Percentiles rank a stretch among this genome's conserved stretches.
Conservation (phyloP, 176 grass and related monocot genomes). For the Eragrostis curvula region DNA sequence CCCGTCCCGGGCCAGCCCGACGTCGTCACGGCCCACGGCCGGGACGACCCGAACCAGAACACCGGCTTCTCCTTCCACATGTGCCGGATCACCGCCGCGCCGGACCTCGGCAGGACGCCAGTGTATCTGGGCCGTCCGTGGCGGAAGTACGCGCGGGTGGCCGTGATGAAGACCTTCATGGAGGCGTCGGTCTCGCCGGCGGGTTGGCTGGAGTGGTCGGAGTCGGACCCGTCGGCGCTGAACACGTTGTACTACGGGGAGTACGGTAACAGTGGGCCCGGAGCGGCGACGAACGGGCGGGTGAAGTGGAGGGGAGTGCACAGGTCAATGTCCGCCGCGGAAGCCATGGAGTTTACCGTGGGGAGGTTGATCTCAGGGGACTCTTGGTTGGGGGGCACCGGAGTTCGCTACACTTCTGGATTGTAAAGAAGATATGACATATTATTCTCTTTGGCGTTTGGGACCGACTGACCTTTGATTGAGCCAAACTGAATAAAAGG, state of each 20-base stretch:
- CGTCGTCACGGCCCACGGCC: conserved; percentile 76
- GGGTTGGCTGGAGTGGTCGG: conserved; percentile 69
- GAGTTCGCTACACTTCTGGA: conserved; percentile 57
- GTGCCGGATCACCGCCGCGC: conserved; percentile 47
- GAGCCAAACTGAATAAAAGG: background rate
- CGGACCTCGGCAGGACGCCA: conserved; percentile 45
- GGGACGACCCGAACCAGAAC: conserved; percentile 72
- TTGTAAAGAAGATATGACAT: conserved; percentile 38
- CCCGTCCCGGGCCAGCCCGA: conserved; percentile 34
- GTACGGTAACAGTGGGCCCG: conserved; percentile 63
- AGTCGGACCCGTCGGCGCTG: conserved; percentile 53
- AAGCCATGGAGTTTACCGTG: conserved; percentile 63
- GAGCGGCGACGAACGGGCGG: conserved; percentile 28
- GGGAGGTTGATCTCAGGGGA: conserved; percentile 64
- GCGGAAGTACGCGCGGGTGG: conserved; percentile 57
- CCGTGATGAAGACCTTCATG: conserved; percentile 54
- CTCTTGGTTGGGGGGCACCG: conserved; percentile 47
- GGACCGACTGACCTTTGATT: background rate
- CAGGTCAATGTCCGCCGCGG: conserved; percentile 32
- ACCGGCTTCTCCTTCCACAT: conserved; percentile 77
- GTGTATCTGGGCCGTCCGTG: conserved; percentile 85
- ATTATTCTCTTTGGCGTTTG: no score
- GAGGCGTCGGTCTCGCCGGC: conserved; percentile 48
- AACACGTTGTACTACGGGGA: conserved; percentile 75
- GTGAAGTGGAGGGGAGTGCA: conserved; percentile 68